A percentile compares a stretch with the other conserved stretches of the same genome.
Conservation (phyloP, 2,329 filamentous ascomycete genomes). For the Aspergillus sp. region DNA sequence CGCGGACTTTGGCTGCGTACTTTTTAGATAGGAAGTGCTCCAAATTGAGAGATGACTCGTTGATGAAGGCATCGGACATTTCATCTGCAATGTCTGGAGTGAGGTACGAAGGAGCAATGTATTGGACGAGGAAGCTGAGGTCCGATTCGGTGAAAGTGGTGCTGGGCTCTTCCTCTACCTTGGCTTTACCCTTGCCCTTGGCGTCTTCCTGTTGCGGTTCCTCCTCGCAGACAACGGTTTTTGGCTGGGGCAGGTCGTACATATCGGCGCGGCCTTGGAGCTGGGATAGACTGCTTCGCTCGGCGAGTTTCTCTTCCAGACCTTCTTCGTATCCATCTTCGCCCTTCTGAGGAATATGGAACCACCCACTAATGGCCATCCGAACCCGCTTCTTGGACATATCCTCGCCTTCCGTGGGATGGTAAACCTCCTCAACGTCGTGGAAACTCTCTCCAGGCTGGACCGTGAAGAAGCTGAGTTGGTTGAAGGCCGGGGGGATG, state of each 20-base stretch:
- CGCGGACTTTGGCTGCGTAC: slow-evolving; percentile 70
- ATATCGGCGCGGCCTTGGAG: slow-evolving; percentile 87
- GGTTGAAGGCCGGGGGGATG: slow-evolving; percentile 95
- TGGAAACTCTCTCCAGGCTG: slow-evolving; percentile 99
- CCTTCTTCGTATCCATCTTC: slow-evolving; percentile 90
- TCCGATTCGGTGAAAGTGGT: slow-evolving; percentile 71
- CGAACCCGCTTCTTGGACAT: slow-evolving; percentile 66
- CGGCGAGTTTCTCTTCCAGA: slow-evolving; percentile 81
- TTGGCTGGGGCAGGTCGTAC: slow-evolving; percentile 75
- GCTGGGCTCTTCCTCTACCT: slow-evolving; percentile 51
- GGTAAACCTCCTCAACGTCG: slow-evolving; percentile 97
- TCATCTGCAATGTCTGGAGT: slow-evolving; percentile 88
- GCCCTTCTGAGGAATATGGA: slow-evolving; percentile 92
- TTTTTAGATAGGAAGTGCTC: slow-evolving; percentile 75
- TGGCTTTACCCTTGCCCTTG: slow-evolving; percentile 39
- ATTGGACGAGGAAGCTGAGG: slow-evolving; percentile 85
- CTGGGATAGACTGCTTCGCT: slow-evolving; percentile 89
- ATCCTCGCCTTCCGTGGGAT: slow-evolving; percentile 59
- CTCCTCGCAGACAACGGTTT: slow-evolving; percentile 51
- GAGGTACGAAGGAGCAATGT: slow-evolving; percentile 85
- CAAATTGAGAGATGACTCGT: slow-evolving; percentile 81
- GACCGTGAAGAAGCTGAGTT: slow-evolving; percentile 96
- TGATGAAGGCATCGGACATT: slow-evolving; percentile 74
- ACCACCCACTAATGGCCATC: slow-evolving; percentile 99
- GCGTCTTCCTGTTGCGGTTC: slow-evolving; percentile 32